Evolutionary conservation across 495 filamentous ascomycete species (phyloP), one percentile per base, ranked within the genome.

Genomic region (Neurospora sp.): DNA sequence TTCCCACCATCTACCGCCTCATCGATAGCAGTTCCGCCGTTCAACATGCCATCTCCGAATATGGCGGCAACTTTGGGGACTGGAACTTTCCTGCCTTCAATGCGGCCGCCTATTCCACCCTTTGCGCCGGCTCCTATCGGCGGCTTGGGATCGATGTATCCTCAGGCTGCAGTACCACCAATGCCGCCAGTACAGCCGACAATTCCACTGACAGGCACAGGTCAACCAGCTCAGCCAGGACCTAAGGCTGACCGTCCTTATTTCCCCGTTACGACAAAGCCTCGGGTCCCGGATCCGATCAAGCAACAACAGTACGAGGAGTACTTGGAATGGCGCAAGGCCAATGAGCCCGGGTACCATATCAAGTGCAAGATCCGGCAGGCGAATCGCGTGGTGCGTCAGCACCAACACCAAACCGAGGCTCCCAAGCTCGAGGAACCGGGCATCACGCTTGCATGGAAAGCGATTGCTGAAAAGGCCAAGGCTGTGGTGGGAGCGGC

Each of bases 261-360:
- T 38, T 81, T 81, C 69, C 79, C 79, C 0, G 78, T 81, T 6
- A 81, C 78, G 6, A 72, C 73, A 20, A 81, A 81, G 68, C 79
- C 79, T 2, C 77, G 79, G 12, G 77, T 79, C 39, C 77, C 78
- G 41, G 77, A 81, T 69, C 78, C 79, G 31, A 73, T 80, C 68
- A 79, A 82, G 53, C 84, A 85, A 69, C 80, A 81, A 69, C 69
- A 76, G 41, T 85, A 84, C 72, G 84, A 85, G 74, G 74, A 76
- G 18, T 85, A 82, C 53, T 76, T 85, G 20, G 84, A 85, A 74
- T 76, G 76, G 71, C 79, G 77, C 65, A 83, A 84, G 41, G 78
- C 78, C 9, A 81, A 78, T 4, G 81, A 85, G 70, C 80, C 79
- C 4, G 73, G 74, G 0, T 85, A 83, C 65, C 82, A 84, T 38